phyloP scores from a whole-genome alignment of 352 stramenopile species.

The Globisporangium mamillatum region DNA sequence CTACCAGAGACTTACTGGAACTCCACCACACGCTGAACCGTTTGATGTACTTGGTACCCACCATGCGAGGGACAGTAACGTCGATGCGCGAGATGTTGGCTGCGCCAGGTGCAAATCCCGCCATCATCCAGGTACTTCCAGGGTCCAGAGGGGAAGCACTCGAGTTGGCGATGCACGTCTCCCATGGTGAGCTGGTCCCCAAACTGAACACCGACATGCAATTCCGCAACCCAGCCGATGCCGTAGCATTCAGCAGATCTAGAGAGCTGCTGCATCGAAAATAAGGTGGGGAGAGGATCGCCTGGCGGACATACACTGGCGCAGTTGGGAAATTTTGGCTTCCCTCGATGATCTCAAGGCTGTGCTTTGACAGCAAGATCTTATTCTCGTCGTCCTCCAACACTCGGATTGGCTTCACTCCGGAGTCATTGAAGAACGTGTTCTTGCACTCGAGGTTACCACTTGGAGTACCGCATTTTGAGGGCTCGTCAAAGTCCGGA shows the following conservation, averaged over 20 bases:
- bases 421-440: constrained; percentile 44
- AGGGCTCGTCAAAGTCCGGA: constrained; percentile 36
- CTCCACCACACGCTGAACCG: constrained; percentile 51
- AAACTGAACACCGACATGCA: constrained; percentile 24
- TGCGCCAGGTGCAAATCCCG: constrained; percentile 30
- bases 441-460: constrained; percentile 24
- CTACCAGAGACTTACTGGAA: constrained; percentile 17
- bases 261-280: constrained; percentile 32
- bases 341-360: constrained; percentile 49
- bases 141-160: constrained; percentile 25
- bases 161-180: constrained; percentile 40
- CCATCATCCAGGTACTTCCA: constrained; percentile 60
- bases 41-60: constrained; percentile 41
- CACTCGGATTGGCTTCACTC: constrained; percentile 46
- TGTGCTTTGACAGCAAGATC: constrained; percentile 45
- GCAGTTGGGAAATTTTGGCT: constrained; percentile 44
- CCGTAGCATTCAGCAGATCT: constrained; percentile 20
- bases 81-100: constrained; percentile 38
- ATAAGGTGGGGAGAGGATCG: constrained; percentile 22
- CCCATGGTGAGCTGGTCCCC: constrained; percentile 19
- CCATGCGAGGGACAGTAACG: constrained; percentile 41
- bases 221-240: not conserved
- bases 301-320: constrained; percentile 26
- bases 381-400: constrained; percentile 66
- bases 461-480: constrained; percentile 20